phyloP scores from a whole-genome alignment of 371 early-diverging fungal species.

The Mucor saturninus region DNA sequence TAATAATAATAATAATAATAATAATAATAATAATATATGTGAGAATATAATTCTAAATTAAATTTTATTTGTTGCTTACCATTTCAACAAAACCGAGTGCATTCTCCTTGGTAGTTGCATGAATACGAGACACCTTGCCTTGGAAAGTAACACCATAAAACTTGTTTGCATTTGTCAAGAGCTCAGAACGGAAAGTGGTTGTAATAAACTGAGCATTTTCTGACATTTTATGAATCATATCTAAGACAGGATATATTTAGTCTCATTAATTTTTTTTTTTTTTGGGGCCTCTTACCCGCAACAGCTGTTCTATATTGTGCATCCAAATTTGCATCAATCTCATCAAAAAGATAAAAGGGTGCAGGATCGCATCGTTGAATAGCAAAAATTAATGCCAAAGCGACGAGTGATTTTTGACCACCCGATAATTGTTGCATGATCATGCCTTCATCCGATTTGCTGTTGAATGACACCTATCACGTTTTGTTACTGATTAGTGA shows the following conservation, averaged over 20 bases:
- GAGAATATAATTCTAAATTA: not conserved
- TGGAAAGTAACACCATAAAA: slow-evolving; percentile 97
- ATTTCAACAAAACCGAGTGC: slow-evolving; percentile 75
- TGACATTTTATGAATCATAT: slow-evolving; percentile 89
- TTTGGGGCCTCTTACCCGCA: slow-evolving; percentile 61
- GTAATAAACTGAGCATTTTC: slow-evolving; percentile 95
- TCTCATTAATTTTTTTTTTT: not conserved
- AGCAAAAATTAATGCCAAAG: slow-evolving; percentile 97
- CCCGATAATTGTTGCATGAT: slow-evolving; percentile 97
- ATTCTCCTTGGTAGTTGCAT: slow-evolving; percentile 68
- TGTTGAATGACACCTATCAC: slow-evolving; percentile 82
- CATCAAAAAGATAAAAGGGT: slow-evolving; percentile 99
- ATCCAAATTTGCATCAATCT: slow-evolving; percentile 99
- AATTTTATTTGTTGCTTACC: slow-evolving; percentile 19
- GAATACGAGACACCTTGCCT: slow-evolving; percentile 80
- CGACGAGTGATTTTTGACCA: slow-evolving; percentile 99
- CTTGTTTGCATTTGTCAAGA: slow-evolving; percentile 89
- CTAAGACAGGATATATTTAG: slow-evolving; percentile 28
- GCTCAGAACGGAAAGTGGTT: slow-evolving; percentile 97
- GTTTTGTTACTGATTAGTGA: not conserved
- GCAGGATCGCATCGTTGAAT: slow-evolving; percentile 99
- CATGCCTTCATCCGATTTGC: slow-evolving; percentile 87
- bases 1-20: no score
- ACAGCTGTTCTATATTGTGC: slow-evolving; percentile 94
- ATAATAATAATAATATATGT: not conserved